Evolutionary conservation across 139 green algal species (phyloP).

Genomic region (Coelastrella sp.): DNA sequence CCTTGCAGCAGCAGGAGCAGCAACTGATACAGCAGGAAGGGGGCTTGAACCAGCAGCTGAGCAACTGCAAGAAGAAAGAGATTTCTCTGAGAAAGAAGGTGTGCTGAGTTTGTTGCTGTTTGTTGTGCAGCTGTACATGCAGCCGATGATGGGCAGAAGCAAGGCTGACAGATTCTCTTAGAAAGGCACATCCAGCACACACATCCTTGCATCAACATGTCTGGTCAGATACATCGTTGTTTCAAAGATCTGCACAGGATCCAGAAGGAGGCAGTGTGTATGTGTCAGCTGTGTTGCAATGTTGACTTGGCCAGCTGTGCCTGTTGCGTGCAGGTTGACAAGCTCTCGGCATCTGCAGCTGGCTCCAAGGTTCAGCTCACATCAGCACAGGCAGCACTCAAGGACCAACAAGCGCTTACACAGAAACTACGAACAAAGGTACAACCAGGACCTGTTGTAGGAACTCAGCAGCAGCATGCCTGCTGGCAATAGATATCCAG

Average conservation of each 20-base stretch:
- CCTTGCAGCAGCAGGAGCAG: background rate
- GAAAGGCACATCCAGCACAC: background rate
- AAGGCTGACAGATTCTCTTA: background rate
- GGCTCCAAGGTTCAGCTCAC: conserved; percentile 4
- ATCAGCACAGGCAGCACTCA: background rate
- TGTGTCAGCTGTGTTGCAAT: too few relatives aligned
- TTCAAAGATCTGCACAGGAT: too few relatives aligned
- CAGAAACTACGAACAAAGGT: conserved; percentile 15
- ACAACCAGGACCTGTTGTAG: background rate
- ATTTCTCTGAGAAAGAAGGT: background rate
- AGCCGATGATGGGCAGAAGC: too few relatives aligned
- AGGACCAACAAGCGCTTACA: background rate
- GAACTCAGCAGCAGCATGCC: background rate
- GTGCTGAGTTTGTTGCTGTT: background rate
- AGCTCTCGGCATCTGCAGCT: conserved; percentile 30
- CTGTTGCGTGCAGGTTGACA: background rate
- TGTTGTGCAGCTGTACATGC: background rate
- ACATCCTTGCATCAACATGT: background rate
- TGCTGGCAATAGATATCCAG: background rate
- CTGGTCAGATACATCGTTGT: too few relatives aligned
- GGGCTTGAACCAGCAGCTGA: background rate
- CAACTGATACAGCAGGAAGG: conserved; percentile 17
- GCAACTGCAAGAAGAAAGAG: conserved; percentile 3
- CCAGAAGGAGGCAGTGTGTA: too few relatives aligned
- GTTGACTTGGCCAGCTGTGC: too few relatives aligned